These are phyloP conservation scores for Elaphomyces granulatus DNA, from an alignment of 495 filamentous ascomycete genomes.

Conservation along the genomic window DNA sequence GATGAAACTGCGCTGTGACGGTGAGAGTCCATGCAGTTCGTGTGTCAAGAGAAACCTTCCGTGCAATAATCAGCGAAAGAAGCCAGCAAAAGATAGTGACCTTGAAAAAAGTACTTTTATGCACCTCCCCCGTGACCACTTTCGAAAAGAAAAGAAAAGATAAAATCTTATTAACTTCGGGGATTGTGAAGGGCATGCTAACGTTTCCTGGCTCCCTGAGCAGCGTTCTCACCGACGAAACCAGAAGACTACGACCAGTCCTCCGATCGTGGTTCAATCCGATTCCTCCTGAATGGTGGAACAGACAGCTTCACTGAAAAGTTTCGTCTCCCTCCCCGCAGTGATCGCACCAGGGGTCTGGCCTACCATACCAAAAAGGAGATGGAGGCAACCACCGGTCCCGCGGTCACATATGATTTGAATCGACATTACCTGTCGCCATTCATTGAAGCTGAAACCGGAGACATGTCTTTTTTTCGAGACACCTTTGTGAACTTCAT, in stretches of 20 bases:
- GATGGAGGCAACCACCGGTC: constrained; percentile 11
- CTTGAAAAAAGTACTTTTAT: constrained; percentile 10
- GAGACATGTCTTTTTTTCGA: constrained; percentile 22
- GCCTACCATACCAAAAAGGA: constrained; percentile 20
- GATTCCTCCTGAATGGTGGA: constrained; percentile 33
- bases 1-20: constrained; percentile 40
- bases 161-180: too few relatives aligned
- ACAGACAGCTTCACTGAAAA: constrained; percentile 33
- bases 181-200: too few relatives aligned
- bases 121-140: not conserved
- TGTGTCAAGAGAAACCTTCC: constrained; percentile 30
- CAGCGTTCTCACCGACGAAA: constrained; percentile 12
- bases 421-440: constrained; percentile 11
- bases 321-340: constrained; percentile 29
- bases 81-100: constrained; percentile 3
- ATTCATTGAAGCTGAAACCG: constrained; percentile 16
- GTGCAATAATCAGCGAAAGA: constrained; percentile 27
- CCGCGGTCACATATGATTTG: constrained; percentile 11
- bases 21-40: constrained; percentile 31
- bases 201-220: constrained; percentile 5
- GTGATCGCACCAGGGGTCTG: constrained; percentile 23
- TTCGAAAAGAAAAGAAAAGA: not conserved
- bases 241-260: constrained; percentile 15
- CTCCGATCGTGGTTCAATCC: constrained; percentile 34
- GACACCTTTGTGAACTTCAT: constrained; percentile 31